Evolutionary conservation across 1,284 basidiomycete genomes (phyloP).

Genomic region (Leucoagaricus sp.): DNA sequence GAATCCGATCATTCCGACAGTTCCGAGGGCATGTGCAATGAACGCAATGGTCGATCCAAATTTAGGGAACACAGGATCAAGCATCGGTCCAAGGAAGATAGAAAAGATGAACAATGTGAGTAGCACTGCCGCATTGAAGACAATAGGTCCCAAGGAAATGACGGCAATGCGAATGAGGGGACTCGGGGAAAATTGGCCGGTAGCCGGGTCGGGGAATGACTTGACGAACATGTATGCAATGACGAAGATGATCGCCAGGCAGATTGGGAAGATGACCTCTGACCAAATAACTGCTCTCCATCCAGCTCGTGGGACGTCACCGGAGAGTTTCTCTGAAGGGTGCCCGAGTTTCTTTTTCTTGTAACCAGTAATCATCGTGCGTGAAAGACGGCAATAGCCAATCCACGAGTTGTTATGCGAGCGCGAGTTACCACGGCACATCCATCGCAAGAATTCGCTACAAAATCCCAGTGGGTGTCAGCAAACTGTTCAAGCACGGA

Average conservation of each 20-base stretch:
- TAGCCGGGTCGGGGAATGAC: constrained; percentile 67
- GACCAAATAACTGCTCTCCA: constrained; percentile 89
- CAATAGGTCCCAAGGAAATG: constrained; percentile 92
- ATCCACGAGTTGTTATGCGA: constrained; percentile 99
- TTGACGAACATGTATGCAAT: constrained; percentile 91
- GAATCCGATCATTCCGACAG: constrained; percentile 86
- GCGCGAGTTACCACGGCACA: constrained; percentile 94
- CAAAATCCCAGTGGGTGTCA: constrained; percentile 16
- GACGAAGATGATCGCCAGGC: constrained; percentile 82
- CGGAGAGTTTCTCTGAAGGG: constrained; percentile 92
- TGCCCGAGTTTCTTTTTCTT: constrained; percentile 95
- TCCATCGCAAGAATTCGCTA: constrained; percentile 95
- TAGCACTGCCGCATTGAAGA: constrained; percentile 92
- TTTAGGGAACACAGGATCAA: constrained; percentile 80
- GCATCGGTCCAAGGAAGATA: constrained; percentile 89
- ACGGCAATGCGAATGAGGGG: constrained; percentile 91
- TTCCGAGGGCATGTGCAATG: constrained; percentile 79
- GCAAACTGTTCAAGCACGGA: neutral
- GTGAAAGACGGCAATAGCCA: constrained; percentile 91
- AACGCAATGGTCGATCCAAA: constrained; percentile 92
- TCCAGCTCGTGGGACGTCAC: constrained; percentile 86
- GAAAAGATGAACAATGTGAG: constrained; percentile 88
- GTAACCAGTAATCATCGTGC: constrained; percentile 96
- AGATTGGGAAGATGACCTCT: constrained; percentile 85
- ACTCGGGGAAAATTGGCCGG: constrained; percentile 65